Evolutionary conservation across 2,329 filamentous ascomycete genomes (phyloP).

Genomic region (Macrophomina phaseolina): DNA sequence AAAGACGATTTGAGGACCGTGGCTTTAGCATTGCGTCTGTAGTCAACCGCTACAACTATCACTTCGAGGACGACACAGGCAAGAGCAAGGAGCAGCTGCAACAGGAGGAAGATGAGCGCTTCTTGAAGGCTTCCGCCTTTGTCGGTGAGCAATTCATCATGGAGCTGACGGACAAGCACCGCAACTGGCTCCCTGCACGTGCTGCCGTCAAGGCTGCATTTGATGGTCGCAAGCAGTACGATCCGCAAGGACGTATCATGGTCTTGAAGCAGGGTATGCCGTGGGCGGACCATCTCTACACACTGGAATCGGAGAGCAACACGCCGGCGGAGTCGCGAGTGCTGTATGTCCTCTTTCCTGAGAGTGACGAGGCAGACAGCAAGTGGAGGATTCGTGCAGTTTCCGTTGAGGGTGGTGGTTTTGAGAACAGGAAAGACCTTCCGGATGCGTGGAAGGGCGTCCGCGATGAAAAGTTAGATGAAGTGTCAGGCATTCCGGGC

Average conservation of each 20-base stretch:
- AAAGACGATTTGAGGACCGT: slow-evolving; percentile 83
- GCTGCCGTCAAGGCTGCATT: slow-evolving; percentile 79
- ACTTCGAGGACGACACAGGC: slow-evolving; percentile 49
- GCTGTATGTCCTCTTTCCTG: slow-evolving; percentile 89
- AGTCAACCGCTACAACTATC: slow-evolving; percentile 83
- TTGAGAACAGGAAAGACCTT: slow-evolving; percentile 88
- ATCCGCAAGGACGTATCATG: slow-evolving; percentile 78
- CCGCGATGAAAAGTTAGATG: slow-evolving; percentile 82
- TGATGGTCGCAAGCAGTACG: slow-evolving; percentile 67
- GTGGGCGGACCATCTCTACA: slow-evolving; percentile 97
- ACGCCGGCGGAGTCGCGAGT: slow-evolving; percentile 62
- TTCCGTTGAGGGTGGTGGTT: slow-evolving; percentile 82
- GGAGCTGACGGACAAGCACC: slow-evolving; percentile 76
- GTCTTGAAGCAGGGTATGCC: slow-evolving; percentile 83
- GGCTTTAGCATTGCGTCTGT: slow-evolving; percentile 85
- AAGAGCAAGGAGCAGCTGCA: slow-evolving; percentile 57
- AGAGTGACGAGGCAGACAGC: slow-evolving; percentile 73
- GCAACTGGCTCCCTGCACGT: slow-evolving; percentile 86
- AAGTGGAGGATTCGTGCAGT: slow-evolving; percentile 97
- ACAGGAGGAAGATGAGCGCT: slow-evolving; percentile 79
- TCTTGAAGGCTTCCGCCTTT: slow-evolving; percentile 75
- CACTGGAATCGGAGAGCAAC: slow-evolving; percentile 68
- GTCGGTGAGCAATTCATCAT: slow-evolving; percentile 89
- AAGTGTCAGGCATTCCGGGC: slow-evolving; percentile 70
- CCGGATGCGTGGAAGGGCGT: slow-evolving; percentile 92